Conservation (phyloP, 371 early-diverging fungal species). For the Catenaria anguillulae region DNA sequence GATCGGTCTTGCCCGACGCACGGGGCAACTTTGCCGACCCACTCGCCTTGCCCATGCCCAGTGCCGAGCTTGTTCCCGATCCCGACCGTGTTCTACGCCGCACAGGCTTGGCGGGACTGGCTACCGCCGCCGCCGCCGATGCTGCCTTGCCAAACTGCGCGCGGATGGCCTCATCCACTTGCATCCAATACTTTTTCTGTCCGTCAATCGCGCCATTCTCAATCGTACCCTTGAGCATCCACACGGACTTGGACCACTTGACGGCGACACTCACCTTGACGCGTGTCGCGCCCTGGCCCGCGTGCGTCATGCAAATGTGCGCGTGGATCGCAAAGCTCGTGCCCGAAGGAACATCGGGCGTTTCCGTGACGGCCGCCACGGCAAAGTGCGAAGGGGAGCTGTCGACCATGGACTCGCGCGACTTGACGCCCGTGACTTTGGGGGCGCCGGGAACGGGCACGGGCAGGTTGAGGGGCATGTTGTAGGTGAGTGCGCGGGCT, state of each 20-base stretch:
- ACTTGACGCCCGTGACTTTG: conserved; percentile 13
- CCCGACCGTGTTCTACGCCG: too few relatives aligned
- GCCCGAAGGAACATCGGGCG: conserved; percentile 23
- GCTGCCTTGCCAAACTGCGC: too few relatives aligned
- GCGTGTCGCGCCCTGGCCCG: conserved; percentile 14
- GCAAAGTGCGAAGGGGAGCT: conserved; percentile 2
- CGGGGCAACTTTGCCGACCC: too few relatives aligned
- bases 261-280: conserved; percentile 18
- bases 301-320: conserved; percentile 25
- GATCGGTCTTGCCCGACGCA: too few relatives aligned
- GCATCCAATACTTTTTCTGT: background rate
- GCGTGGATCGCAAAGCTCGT: conserved; percentile 19
- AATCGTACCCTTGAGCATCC: background rate
- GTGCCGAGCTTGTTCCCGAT: too few relatives aligned
- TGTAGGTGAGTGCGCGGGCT: conserved; percentile 18
- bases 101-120: too few relatives aligned
- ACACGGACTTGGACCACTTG: conserved; percentile 11
- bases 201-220: conserved; percentile 15
- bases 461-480: conserved; percentile 26
- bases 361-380: conserved; percentile 16
- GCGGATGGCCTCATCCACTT: too few relatives aligned
- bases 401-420: conserved; percentile 15
- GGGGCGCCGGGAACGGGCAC: conserved; percentile 24
- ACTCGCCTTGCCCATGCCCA: too few relatives aligned
- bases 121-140: too few relatives aligned